phyloP scores from a whole-genome alignment of 108 stramenopile genomes.

The Heterococcus sp. region DNA sequence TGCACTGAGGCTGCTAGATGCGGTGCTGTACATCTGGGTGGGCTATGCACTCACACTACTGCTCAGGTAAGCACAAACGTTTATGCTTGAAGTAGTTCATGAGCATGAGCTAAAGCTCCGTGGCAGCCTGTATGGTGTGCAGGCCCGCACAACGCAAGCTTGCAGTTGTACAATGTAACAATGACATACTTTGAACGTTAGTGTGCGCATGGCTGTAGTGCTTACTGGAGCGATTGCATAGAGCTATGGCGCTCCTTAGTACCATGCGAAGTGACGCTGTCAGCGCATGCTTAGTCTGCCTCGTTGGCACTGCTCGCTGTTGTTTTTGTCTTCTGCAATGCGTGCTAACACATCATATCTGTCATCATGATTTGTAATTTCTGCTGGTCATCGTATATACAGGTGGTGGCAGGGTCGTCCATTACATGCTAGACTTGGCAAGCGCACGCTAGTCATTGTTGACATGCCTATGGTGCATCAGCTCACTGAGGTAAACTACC shows the following conservation, averaged over 20 bases:
- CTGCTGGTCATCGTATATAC: not conserved
- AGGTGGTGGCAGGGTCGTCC: not conserved
- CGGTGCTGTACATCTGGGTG: constrained; percentile 69
- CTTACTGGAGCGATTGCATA: not conserved
- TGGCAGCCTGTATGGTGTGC: too few relatives aligned
- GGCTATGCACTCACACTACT: constrained; percentile 68
- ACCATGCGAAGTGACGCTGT: not conserved
- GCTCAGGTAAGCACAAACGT: not conserved
- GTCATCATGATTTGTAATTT: not conserved
- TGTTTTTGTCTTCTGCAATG: not conserved
- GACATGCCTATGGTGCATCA: constrained; percentile 61
- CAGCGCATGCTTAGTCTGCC: not conserved
- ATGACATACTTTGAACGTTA: not conserved
- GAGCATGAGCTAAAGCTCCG: not conserved
- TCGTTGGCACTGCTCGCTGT: not conserved
- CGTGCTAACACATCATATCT: not conserved
- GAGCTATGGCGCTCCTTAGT: too few relatives aligned
- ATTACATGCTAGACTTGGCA: constrained; percentile 63
- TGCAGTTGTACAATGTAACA: not conserved
- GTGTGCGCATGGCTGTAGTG: not conserved
- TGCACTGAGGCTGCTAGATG: constrained; percentile 58
- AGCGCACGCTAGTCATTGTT: constrained; percentile 72
- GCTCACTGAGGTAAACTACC: constrained; percentile 27
- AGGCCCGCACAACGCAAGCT: too few relatives aligned
- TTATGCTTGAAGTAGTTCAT: not conserved